phyloP scores from a whole-genome alignment of 192 early-diverging fungal species.

The Coemansia reversa region DNA sequence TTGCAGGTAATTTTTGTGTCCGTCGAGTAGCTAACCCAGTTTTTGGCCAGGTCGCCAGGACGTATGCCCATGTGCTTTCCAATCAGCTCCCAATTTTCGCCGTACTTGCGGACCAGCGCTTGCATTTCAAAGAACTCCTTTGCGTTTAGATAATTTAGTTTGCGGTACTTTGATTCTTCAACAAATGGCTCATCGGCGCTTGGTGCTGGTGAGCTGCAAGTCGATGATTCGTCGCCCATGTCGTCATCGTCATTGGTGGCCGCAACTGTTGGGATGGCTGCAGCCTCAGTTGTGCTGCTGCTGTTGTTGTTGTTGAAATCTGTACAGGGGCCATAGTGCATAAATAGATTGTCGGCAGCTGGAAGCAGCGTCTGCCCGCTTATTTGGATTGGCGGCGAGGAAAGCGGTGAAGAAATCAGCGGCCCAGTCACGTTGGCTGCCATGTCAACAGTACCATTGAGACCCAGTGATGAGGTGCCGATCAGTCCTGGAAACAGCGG shows the following conservation, averaged over 20 bases:
- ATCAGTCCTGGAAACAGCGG: too few relatives aligned
- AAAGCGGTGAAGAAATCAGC: too few relatives aligned
- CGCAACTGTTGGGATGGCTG: background rate
- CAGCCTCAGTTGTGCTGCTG: background rate
- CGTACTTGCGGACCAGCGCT: conserved; percentile 22
- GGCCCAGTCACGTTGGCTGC: too few relatives aligned
- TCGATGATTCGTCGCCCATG: background rate
- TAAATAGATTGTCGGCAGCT: too few relatives aligned
- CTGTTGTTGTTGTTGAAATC: background rate
- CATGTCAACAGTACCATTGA: too few relatives aligned
- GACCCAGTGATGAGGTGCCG: too few relatives aligned
- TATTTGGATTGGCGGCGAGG: too few relatives aligned
- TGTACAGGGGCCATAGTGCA: background rate
- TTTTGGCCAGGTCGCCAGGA: conserved; percentile 25
- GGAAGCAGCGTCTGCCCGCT: too few relatives aligned
- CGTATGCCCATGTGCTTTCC: conserved; percentile 26
- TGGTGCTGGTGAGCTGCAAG: background rate
- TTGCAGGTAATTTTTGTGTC: conserved; percentile 23
- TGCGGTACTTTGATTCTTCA: background rate
- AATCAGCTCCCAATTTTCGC: conserved; percentile 40
- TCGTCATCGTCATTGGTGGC: conserved; percentile 2
- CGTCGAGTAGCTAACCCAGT: conserved; percentile 37
- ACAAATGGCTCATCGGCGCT: background rate
- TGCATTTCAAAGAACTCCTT: conserved; percentile 41
- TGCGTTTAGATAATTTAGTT: conserved; percentile 29